Evolutionary conservation across 257 asterid species (phyloP), one percentile per base, ranked within the genome.

Genomic region (Cinchona pubescens): DNA sequence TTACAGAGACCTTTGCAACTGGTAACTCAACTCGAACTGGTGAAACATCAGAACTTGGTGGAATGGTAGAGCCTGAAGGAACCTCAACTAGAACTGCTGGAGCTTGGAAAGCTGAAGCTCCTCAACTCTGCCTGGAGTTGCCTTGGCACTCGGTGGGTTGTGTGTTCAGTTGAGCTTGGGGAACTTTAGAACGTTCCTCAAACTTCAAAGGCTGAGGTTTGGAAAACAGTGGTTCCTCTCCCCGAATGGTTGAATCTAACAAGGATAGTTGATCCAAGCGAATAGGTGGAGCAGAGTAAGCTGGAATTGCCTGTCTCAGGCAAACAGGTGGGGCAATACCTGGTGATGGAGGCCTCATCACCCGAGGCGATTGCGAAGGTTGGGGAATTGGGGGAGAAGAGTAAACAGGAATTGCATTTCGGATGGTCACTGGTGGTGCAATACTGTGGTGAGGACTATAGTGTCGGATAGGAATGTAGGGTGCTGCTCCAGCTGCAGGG

Each of bases 351-450:
- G 91, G 88, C 87, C 94, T 86, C 77, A 79, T 84, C 79, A 83
- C 79, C 34, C 79, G 79, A 32, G 92, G 83, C 56, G 88, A 69
- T 79, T 76, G 91, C 21, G 81, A 72, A 43, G 91, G 88, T 23
- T 87, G 78, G 80, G 89, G 90, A 79, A 83, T 84, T 25, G 94
- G 95, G 9, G 97, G 98, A 12, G 98, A 91, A 64, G 98, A 92
- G 87, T 85, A 94, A 73, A 90, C 97, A 0, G 97, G 97, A 77
- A 92, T 75, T 3, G 93, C 75, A 78, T 80, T 88, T 65, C 97
- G 86, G 76, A 94, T 79, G 3, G 96, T 95, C 88, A 95, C 99
- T 1, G 96, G 94, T 61, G 92, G 96, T 68, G 99, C 97, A 59
- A 88, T 76, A 74, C 90, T 82, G 56, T 82, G 87, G 81, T 87